A percentile compares a stretch with the other conserved stretches of the same genome.
phyloP scores from a whole-genome alignment of 1,284 basidiomycete genomes.

The Ceratorhiza oryzae-sativae region DNA sequence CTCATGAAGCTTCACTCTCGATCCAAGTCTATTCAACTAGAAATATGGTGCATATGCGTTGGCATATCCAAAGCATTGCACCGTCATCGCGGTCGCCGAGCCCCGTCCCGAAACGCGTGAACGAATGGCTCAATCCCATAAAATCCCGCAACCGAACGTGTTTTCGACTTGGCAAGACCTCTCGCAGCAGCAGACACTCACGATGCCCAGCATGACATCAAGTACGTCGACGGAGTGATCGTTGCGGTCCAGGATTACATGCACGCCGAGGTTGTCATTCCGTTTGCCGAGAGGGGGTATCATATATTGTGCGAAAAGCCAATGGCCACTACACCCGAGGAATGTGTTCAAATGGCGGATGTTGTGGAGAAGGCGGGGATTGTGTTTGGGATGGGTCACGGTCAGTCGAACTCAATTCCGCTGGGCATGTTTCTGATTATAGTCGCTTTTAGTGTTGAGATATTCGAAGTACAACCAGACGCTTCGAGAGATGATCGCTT shows the following conservation, averaged over 20 bases:
- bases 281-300: slow-evolving; percentile 81
- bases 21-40: slow-evolving; percentile 52
- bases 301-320: slow-evolving; percentile 91
- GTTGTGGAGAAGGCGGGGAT: slow-evolving; percentile 68
- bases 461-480: slow-evolving; percentile 83
- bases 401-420: slow-evolving; percentile 52
- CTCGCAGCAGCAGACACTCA: slow-evolving; percentile 61
- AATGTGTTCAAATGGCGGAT: slow-evolving; percentile 76
- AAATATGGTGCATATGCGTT: slow-evolving; percentile 71
- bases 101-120: slow-evolving; percentile 71
- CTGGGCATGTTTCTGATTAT: background rate
- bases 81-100: slow-evolving; percentile 82
- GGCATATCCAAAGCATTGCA: slow-evolving; percentile 66
- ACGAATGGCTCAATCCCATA: slow-evolving; percentile 62
- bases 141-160: slow-evolving; percentile 67
- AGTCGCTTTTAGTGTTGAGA: slow-evolving; percentile 66
- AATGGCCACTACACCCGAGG: slow-evolving; percentile 77
- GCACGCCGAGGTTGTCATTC: slow-evolving; percentile 74
- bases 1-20: background rate
- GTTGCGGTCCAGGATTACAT: slow-evolving; percentile 79
- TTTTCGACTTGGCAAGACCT: slow-evolving; percentile 79
- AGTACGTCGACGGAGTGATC: slow-evolving; percentile 73
- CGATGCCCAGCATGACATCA: slow-evolving; percentile 61
- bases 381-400: slow-evolving; percentile 87
- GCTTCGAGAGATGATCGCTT: slow-evolving; percentile 72